Evolutionary conservation across 768 basidiomycete species (phyloP).

Genomic region (Boletus vermiculosoides): DNA sequence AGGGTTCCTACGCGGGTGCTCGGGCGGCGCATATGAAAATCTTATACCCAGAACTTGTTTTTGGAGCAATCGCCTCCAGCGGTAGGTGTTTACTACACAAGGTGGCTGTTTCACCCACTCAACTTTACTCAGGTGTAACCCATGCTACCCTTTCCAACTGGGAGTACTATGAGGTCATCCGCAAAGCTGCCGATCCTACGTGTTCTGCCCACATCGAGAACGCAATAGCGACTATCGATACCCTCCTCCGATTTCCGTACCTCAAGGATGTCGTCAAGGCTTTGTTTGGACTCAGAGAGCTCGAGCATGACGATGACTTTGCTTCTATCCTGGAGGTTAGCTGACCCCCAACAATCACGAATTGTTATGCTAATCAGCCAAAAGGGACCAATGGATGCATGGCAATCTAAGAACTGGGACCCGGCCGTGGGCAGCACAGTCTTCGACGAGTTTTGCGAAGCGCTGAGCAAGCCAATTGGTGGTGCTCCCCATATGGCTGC

Average conservation of each 20-base stretch:
- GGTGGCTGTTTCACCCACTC: background rate
- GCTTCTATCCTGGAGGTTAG: constrained; percentile 63
- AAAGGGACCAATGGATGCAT: constrained; percentile 61
- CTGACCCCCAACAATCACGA: constrained; percentile 18
- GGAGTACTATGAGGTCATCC: constrained; percentile 86
- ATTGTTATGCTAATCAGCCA: background rate
- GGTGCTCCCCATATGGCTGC: constrained; percentile 32
- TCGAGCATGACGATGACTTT: constrained; percentile 79
- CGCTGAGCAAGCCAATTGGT: constrained; percentile 47
- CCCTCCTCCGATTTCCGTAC: constrained; percentile 48
- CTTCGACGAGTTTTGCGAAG: constrained; percentile 70
- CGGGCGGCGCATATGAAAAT: constrained; percentile 89
- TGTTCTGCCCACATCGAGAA: constrained; percentile 61
- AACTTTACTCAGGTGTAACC: constrained; percentile 60
- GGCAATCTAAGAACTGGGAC: constrained; percentile 91
- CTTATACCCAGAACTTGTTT: constrained; percentile 85
- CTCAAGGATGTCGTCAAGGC: constrained; percentile 58
- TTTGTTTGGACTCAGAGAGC: constrained; percentile 69
- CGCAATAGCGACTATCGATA: constrained; percentile 59
- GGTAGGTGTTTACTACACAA: constrained; percentile 42
- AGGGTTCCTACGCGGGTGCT: constrained; percentile 92
- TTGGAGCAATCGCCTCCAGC: constrained; percentile 85
- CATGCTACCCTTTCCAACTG: constrained; percentile 80
- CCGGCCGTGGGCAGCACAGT: constrained; percentile 56
- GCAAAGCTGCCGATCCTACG: constrained; percentile 59